Percentiles rank a stretch among this genome's conserved stretches.
phyloP scores from a whole-genome alignment of 2,329 filamentous ascomycete species.

The Acrodontium crateriforme region DNA sequence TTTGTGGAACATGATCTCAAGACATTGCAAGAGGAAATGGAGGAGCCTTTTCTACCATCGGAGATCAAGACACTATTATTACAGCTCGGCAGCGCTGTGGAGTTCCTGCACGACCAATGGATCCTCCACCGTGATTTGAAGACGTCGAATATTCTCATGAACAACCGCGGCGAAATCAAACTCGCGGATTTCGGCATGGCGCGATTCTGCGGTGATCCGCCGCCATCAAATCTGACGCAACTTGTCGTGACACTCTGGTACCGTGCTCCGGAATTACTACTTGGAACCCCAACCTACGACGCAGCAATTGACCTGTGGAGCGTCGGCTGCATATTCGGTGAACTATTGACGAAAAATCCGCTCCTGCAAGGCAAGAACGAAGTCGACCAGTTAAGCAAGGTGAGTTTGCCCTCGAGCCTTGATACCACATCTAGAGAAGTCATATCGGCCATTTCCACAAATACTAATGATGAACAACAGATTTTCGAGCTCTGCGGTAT shows the following conservation, averaged over 20 bases:
- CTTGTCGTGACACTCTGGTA: conserved; percentile 98
- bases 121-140: conserved; percentile 86
- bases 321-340: conserved; percentile 87
- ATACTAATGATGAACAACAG: conserved; percentile 16
- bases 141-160: conserved; percentile 85
- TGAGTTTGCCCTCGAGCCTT: conserved; percentile 20
- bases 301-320: conserved; percentile 86
- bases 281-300: conserved; percentile 65
- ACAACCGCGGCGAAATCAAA: conserved; percentile 88
- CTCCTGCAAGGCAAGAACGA: conserved; percentile 83
- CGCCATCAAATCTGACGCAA: conserved; percentile 63
- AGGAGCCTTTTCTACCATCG: conserved; percentile 79
- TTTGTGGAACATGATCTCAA: conserved; percentile 97
- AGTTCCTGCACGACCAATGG: conserved; percentile 78
- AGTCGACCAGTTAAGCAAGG: conserved; percentile 69
- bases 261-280: conserved; percentile 74
- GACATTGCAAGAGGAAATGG: conserved; percentile 83
- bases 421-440: conserved; percentile 19
- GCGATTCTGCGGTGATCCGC: conserved; percentile 68
- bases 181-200: conserved; percentile 98
- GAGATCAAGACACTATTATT: conserved; percentile 83
- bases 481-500: conserved; percentile 86
- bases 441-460: conserved; percentile 1
- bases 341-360: conserved; percentile 71
- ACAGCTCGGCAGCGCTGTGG: conserved; percentile 67